Evolutionary conservation across 2,329 filamentous ascomycete genomes (phyloP), one percentile per base, ranked within the genome.

Genomic region (Aureobasidium sp.): DNA sequence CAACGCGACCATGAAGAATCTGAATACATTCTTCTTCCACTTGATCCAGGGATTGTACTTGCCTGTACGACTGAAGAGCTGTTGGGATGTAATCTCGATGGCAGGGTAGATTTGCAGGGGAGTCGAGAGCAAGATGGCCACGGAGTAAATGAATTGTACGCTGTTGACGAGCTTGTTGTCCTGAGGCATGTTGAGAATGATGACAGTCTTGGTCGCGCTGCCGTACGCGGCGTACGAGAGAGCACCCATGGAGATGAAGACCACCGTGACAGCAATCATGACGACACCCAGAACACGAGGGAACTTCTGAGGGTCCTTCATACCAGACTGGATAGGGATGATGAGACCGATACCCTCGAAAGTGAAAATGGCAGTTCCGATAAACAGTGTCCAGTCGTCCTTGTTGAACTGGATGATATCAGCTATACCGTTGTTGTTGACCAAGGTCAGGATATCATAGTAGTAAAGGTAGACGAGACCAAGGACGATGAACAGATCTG

Each of bases 1-100:
- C 27, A 94, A 76, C 70, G 90, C 84, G 56, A 97, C 94, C 65
- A 97, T 85, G 71, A 93, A 87, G 81, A 97, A 99, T 61, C 94
- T 88, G 80, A 96, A 99, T 37, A 88, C 79, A 69, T 99, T 99
- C 85, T 99, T 99, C 82, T 97, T 90, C 94, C 94, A 99, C 79
- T 99, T 99, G 80, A 99, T 96, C 72, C 90, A 94, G 0, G 91
- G 92, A 72, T 97, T 97, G 78, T 97, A 96, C 77, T 99, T 99
- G 68, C 94, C 92, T 65, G 91, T 96, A 71, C 89, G 84, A 27
- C 90, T 96, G 75, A 97, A 99, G 7, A 97, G 81, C 67, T 91
- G 91, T 69, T 96, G 96, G 76, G 96, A 92, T 37, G 90, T 91
- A 70, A 99, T 99, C 71, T 93, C 89, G 70, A 99, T 97, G 47